Base-by-base conservation (phyloP, 257 asterid genomes). In the Solanum chilense region DNA sequence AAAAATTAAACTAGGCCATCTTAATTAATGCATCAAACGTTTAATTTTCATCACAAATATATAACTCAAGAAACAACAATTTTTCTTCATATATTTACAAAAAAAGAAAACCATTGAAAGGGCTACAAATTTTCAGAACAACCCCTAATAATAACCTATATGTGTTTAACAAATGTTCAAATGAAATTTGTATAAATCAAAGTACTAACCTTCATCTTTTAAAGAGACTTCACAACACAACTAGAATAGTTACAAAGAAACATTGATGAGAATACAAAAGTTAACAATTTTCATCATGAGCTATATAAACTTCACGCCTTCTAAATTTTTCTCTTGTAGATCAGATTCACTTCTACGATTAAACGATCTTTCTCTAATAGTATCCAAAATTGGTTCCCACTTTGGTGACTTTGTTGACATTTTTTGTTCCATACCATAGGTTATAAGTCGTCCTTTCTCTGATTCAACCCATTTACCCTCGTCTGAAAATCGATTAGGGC, bases 331-430 rank as follows among this genome's bases (percentile, higher is more conserved):
- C 4, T 80, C 84, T 47, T 80, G 93, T 85, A 94, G 35, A 86
- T 93, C 93, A 0, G 94, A 94, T 82, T 92, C 96, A 64, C 92
- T 92, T 60, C 93, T 88, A 73, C 92, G 39, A 66, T 89, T 85
- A 21, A 93, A 92, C 9, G 95, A 93, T 60, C 84, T 88, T 86
- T 93, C 97, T 31, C 91, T 85, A 33, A 94, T 93, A 1, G 95
- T 92, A 2, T 91, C 89, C 87, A 94, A 80, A 88, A 91, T 37
- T 15, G 98, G 97, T 90, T 93, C 91, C 98, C 97, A 93, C 1
- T 91, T 73, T 69, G 87, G 68, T 27, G 86, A 88, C 37, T 89
- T 90, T 10, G 87, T 47, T 1, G 88, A 83, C 15, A 5, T 47
- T 60, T 33, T 60, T 33, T 71, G 45, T 25, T 84, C 71, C 88